Conservation (phyloP, 164 flowering plant genomes). For the Annona cherimola region DNA sequence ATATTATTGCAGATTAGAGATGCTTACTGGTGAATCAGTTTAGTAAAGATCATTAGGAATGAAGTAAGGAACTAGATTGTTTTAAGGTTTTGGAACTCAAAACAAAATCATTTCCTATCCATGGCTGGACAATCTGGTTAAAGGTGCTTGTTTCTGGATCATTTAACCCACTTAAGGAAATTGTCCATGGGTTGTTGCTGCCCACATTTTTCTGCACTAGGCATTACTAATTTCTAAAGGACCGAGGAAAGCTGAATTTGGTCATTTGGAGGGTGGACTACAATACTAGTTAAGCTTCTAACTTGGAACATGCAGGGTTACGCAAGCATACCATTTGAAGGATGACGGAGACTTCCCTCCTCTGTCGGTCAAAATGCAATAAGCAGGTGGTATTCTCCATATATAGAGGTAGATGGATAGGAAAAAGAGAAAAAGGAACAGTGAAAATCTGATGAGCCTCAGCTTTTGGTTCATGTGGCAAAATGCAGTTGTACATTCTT, state of each 20-base stretch:
- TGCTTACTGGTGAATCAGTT: background rate
- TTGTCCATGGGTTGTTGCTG: too few species aligned
- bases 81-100: background rate
- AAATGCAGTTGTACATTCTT: conserved; percentile 17
- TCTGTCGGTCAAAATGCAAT: background rate
- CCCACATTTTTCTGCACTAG: too few species aligned
- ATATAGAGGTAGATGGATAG: conserved; percentile 6
- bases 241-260: background rate
- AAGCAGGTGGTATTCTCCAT: background rate
- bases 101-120: background rate
- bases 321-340: conserved; percentile 47
- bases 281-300: background rate
- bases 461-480: background rate
- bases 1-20: background rate
- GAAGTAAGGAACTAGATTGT: background rate
- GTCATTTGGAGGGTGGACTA: background rate
- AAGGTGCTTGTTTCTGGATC: background rate
- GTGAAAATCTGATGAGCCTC: conserved; percentile 16
- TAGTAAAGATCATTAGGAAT: background rate
- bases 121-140: background rate
- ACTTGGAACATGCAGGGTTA: conserved; percentile 32
- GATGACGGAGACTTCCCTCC: conserved; percentile 68
- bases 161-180: background rate
- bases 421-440: conserved; percentile 6
- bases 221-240: background rate